Evolutionary conservation across 2,329 filamentous ascomycete genomes (phyloP).

Genomic region (Arthrobotrys iridis): DNA sequence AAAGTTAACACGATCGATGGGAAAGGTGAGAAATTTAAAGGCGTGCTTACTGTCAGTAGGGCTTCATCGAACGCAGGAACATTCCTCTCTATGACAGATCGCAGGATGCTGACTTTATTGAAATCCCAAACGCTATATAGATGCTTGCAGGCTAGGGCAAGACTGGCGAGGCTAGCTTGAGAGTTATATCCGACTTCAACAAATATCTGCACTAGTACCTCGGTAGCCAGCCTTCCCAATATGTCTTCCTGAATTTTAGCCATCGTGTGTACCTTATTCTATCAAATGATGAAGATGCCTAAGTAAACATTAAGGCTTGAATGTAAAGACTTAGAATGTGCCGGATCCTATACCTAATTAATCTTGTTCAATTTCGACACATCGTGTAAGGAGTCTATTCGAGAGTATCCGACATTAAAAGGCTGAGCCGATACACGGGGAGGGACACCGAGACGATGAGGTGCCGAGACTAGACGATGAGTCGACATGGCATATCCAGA

Average conservation of each 20-base stretch:
- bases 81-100: not conserved
- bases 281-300: too few species aligned
- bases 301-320: too few species aligned
- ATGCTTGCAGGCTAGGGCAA: not conserved
- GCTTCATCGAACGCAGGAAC: constrained; percentile 16
- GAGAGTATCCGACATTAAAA: too few species aligned
- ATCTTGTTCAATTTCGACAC: too few species aligned
- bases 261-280: too few species aligned
- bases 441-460: too few species aligned
- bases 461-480: too few species aligned
- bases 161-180: not conserved
- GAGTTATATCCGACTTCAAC: not conserved
- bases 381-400: too few species aligned
- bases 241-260: not conserved
- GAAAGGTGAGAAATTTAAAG: not conserved
- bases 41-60: constrained; percentile 6
- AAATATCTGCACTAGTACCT: not conserved
- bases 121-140: not conserved
- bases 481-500: too few species aligned
- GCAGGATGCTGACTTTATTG: not conserved
- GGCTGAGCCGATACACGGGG: too few species aligned
- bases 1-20: not conserved
- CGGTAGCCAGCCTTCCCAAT: not conserved
- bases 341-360: too few species aligned
- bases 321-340: too few species aligned